Evolutionary conservation across 2,329 filamentous ascomycete genomes (phyloP), one percentile per base, ranked within the genome.

Genomic region (Coniochaeta ligniaria): DNA sequence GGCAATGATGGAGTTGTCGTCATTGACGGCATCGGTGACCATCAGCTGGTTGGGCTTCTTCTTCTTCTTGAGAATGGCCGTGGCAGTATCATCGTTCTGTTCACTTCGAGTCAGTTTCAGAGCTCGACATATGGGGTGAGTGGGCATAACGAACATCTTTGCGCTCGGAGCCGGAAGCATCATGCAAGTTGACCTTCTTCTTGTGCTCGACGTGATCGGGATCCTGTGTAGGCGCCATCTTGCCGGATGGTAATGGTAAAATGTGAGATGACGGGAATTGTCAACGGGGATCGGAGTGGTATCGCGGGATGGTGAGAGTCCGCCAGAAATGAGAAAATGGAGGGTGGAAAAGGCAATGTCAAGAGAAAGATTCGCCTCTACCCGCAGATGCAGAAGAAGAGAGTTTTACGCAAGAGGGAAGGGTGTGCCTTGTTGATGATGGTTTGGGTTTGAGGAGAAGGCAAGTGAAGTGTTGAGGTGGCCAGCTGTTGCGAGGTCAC

Each of bases 11-110:
- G 95, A 98, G 87, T 99, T 99, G 81, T 99, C 95, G 89, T 99
- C 95, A 80, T 96, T 99, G 72, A 91, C 86, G 76, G 95, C 93
- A 85, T 99, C 96, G 73, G 95, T 98, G 67, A 99, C 95, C 92
- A 99, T 96, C 76, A 99, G 80, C 73, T 94, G 96, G 80, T 99
- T 99, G 70, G 93, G 93, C 91, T 99, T 99, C 93, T 99, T 99
- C 90, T 99, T 99, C 86, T 98, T 98, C 83, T 97, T 98, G 72
- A 99, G 86, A 70, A 99, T 99, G 68, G 95, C 95, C 54, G 95
- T 99, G 59, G 95, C 87, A 64, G 89, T 92, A 74, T 96, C 95
- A 75, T 97, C 91, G 71, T 92, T 88, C 88, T 96, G 71, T 62
- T 17, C 16, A 6, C 22, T 17, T 31, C 24, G 68, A 76, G 73